phyloP scores from a whole-genome alignment of 2,329 filamentous ascomycete species.

The Talaromyces sp. region DNA sequence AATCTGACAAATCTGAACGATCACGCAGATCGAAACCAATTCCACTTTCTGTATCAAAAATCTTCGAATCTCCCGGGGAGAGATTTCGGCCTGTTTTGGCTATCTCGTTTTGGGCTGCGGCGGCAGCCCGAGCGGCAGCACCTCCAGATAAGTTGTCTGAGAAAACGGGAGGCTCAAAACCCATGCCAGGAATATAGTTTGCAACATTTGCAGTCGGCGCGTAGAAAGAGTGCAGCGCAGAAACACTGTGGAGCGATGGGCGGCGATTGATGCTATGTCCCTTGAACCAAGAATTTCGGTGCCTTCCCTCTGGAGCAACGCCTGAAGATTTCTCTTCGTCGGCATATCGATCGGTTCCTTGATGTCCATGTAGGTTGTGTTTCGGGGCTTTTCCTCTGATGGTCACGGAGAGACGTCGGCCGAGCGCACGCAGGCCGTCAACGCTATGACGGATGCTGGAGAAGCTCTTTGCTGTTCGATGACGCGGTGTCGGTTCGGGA shows the following conservation, averaged over 20 bases:
- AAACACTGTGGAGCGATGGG: slow-evolving; percentile 35
- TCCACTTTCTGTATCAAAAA: slow-evolving; percentile 48
- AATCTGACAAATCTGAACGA: slow-evolving; percentile 34
- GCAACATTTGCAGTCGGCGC: slow-evolving; percentile 29
- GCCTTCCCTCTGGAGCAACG: slow-evolving; percentile 22
- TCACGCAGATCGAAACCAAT: slow-evolving; percentile 47
- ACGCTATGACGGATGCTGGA: slow-evolving; percentile 42
- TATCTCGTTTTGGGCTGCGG: slow-evolving; percentile 49
- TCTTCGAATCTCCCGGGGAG: slow-evolving; percentile 29
- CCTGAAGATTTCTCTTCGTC: slow-evolving; percentile 5
- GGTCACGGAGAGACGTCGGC: slow-evolving; percentile 41
- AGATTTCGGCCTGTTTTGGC: slow-evolving; percentile 28
- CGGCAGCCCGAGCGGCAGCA: slow-evolving; percentile 47
- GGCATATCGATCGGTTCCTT: neutral
- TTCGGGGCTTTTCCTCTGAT: slow-evolving; percentile 39
- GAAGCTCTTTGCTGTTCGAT: slow-evolving; percentile 41
- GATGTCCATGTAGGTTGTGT: slow-evolving; percentile 23
- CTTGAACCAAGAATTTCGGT: slow-evolving; percentile 29
- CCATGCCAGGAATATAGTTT: slow-evolving; percentile 36
- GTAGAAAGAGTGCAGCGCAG: slow-evolving; percentile 34
- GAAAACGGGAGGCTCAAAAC: slow-evolving; percentile 39
- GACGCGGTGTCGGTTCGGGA: slow-evolving; percentile 31
- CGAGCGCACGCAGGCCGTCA: slow-evolving; percentile 39
- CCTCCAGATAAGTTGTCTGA: slow-evolving; percentile 41
- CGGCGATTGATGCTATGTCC: slow-evolving; percentile 34